Evolutionary conservation across 495 filamentous ascomycete species (phyloP), one percentile per base, ranked within the genome.

Genomic region (Pyronema domesticum): DNA sequence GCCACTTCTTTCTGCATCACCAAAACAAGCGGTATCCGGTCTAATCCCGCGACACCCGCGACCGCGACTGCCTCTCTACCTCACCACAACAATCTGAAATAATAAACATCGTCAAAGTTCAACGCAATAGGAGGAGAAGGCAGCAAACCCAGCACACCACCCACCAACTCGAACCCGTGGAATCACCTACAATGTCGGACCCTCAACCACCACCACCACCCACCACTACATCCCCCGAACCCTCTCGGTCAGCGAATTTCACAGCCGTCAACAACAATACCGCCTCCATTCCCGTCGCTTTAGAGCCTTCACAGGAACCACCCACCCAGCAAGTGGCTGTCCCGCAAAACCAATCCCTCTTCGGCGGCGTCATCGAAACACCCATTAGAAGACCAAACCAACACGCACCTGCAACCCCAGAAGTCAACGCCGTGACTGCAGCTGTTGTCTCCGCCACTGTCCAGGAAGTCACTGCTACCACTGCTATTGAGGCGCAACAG

Each of bases 201-300:
- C 4, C 9, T 50, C 23, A 50, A 11, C 47, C 30, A 11, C 13
- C 13, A 13, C 19, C 47, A 34, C 44, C 51, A 17, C 53, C 60
- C 30, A n/a, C 56, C 34, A 49, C 49, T 33, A 49, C 62, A 9
- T 11, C 17, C 46, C 58, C 50, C 40, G 59, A 62, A 42, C 55
- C 62, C 19, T 43, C 56, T 1, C 57, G 52, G 36, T 55, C 59
- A 9, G 60, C 58, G 45, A 57, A 56, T 35, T 63, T 63, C 18
- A 63, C 60, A 2, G 60, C 60, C 17, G 60, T 63, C 13, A 63
- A 63, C 56, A 63, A 59, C 47, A 54, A 23, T 17, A 53, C 37
- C 49, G 39, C 40, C 56, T 40, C 33, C 6, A 47, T 11, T 48
- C 33, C 23, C 56, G 56, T 23, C n/a, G 19, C 23, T 34, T 49